Conservation (phyloP, 352 stramenopile species). For the Saprolegnia parasitica region DNA sequence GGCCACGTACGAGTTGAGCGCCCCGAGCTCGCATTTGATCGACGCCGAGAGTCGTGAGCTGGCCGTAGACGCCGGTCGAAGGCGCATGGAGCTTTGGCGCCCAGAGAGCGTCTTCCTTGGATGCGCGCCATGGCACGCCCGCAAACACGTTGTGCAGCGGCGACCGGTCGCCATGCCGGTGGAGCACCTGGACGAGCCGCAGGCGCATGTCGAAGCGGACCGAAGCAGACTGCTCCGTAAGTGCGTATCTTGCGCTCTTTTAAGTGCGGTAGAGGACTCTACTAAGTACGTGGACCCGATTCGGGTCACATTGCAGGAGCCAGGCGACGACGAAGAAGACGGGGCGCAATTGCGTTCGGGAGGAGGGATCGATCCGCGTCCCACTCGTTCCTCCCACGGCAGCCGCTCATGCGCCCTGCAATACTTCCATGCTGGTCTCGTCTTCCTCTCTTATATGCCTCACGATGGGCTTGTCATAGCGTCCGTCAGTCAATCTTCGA, state of each 20-base stretch:
- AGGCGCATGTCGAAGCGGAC: conserved; percentile 37
- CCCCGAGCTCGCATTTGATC: conserved; percentile 60
- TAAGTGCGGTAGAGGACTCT: background rate
- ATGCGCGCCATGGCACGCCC: conserved; percentile 34
- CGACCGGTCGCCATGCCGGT: conserved; percentile 75
- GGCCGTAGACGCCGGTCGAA: conserved; percentile 33
- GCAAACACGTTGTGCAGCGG: conserved; percentile 67
- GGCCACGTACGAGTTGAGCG: conserved; percentile 37
- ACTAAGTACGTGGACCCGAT: background rate
- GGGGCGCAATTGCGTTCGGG: too few species aligned
- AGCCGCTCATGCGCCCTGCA: too few species aligned
- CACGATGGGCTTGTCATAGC: too few species aligned
- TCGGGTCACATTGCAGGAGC: too few species aligned
- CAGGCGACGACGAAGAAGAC: too few species aligned
- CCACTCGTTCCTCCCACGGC: too few species aligned
- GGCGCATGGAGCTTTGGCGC: conserved; percentile 36
- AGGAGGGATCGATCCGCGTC: too few species aligned
- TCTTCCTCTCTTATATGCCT: too few species aligned
- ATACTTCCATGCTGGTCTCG: too few species aligned
- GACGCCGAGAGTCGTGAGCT: conserved; percentile 56
- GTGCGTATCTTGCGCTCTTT: background rate
- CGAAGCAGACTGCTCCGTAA: background rate
- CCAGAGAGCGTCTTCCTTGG: conserved; percentile 47
- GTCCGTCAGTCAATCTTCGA: too few species aligned
- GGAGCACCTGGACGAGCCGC: conserved; percentile 71